A percentile compares a stretch with the other conserved stretches of the same genome.
Evolutionary conservation across 2,329 filamentous ascomycete genomes (phyloP).

Genomic region (Fusarium sp.): DNA sequence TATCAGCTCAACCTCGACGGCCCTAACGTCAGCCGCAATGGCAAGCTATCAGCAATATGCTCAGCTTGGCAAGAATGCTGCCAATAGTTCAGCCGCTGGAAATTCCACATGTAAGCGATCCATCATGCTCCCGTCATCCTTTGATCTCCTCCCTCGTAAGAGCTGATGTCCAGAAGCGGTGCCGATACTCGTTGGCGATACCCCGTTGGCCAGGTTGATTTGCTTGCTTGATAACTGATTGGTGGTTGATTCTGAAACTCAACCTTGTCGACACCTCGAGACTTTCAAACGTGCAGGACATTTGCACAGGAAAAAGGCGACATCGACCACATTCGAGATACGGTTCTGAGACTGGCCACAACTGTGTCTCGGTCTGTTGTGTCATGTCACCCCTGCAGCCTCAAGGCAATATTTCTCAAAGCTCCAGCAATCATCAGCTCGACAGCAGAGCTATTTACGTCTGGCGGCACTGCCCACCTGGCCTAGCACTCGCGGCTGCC

Average conservation of each 20-base stretch:
- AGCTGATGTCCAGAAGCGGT: constrained; percentile 44
- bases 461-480: constrained; percentile 24
- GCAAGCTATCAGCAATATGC: constrained; percentile 47
- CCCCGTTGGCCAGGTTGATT: constrained; percentile 20
- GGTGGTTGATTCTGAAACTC: constrained; percentile 24
- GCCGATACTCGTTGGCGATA: constrained; percentile 16
- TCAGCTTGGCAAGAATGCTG: constrained; percentile 42
- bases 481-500: constrained; percentile 13
- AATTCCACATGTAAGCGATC: constrained; percentile 28
- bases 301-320: neutral
- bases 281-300: constrained; percentile 6
- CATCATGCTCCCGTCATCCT: constrained; percentile 35
- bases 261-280: constrained; percentile 9
- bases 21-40: constrained; percentile 33
- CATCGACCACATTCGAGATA: constrained; percentile 3
- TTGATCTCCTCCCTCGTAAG: constrained; percentile 21
- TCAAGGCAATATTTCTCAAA: constrained; percentile 24
- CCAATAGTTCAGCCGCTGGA: constrained; percentile 40
- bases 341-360: constrained; percentile 1
- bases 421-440: constrained; percentile 20
- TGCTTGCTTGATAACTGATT: constrained; percentile 34
- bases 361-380: constrained; percentile 2
- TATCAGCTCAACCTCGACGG: neutral
- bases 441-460: constrained; percentile 30
- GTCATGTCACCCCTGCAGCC: constrained; percentile 31